A percentile compares a stretch with the other conserved stretches of the same genome.
phyloP scores from a whole-genome alignment of 148 eudicot genomes.

The Rhododendron kiyosumense region DNA sequence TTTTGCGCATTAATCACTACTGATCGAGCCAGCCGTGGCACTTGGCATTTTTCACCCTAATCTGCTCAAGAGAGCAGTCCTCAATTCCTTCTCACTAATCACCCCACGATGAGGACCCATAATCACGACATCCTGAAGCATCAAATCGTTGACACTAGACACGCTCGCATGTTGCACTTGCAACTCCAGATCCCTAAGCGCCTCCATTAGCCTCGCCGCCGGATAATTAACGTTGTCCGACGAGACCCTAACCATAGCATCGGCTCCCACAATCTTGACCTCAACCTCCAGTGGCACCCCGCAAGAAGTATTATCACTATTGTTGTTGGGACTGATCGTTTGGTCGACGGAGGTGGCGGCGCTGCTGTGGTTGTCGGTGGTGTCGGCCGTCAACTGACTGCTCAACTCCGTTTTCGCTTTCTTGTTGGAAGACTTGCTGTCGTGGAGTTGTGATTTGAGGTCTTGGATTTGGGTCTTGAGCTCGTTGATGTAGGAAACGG shows the following conservation, averaged over 20 bases:
- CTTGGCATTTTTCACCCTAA: constrained; percentile 3
- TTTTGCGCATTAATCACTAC: too few species aligned
- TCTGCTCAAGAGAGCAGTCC: constrained; percentile 30
- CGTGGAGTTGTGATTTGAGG: constrained; percentile 31
- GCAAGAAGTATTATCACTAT: background rate
- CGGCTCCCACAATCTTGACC: constrained; percentile 51
- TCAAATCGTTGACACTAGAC: constrained; percentile 47
- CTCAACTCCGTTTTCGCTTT: constrained; percentile 8
- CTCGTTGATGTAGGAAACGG: constrained; percentile 70
- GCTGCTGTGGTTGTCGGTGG: constrained; percentile 36
- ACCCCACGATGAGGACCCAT: constrained; percentile 34
- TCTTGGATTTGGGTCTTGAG: constrained; percentile 38
- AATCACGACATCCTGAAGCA: constrained; percentile 77
- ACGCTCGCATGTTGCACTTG: constrained; percentile 69
- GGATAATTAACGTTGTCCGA: constrained; percentile 50
- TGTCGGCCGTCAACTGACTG: background rate
- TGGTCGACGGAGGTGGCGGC: constrained; percentile 26
- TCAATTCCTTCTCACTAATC: constrained; percentile 28
- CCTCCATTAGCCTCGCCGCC: constrained; percentile 59
- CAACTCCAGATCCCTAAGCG: constrained; percentile 50
- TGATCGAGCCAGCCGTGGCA: too few species aligned
- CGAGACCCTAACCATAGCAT: constrained; percentile 72
- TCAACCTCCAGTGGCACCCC: constrained; percentile 29
- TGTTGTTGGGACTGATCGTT: background rate
- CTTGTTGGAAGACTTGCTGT: background rate